Evolutionary conservation across 2,329 filamentous ascomycete genomes (phyloP).

Genomic region (Colletotrichum tanaceti): DNA sequence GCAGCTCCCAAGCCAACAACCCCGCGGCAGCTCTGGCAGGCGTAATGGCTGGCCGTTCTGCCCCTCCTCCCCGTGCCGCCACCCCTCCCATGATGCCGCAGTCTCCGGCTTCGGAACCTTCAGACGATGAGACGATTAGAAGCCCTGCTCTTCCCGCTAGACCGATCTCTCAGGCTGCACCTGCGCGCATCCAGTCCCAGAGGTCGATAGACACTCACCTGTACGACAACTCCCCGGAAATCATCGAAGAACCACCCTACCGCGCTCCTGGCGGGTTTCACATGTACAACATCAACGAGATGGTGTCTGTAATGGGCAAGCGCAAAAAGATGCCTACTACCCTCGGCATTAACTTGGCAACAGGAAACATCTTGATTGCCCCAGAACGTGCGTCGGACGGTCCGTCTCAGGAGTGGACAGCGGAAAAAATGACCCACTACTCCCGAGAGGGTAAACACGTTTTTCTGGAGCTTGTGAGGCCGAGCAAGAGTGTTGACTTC

Average conservation of each 20-base stretch:
- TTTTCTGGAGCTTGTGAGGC: slow-evolving; percentile 90
- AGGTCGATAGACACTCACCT: slow-evolving; percentile 42
- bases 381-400: slow-evolving; percentile 87
- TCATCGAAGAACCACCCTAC: slow-evolving; percentile 43
- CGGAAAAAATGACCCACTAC: slow-evolving; percentile 96
- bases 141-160: slow-evolving; percentile 55
- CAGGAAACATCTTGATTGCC: slow-evolving; percentile 89
- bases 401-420: slow-evolving; percentile 90
- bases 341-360: slow-evolving; percentile 89
- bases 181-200: slow-evolving; percentile 43
- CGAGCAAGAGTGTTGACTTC: slow-evolving; percentile 95
- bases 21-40: slow-evolving; percentile 67
- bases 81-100: slow-evolving; percentile 59
- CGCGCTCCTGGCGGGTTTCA: slow-evolving; percentile 80
- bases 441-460: slow-evolving; percentile 98
- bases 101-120: slow-evolving; percentile 43
- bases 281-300: slow-evolving; percentile 96
- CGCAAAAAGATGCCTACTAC: slow-evolving; percentile 99
- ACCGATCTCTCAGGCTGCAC: slow-evolving; percentile 44
- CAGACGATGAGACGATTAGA: slow-evolving; percentile 48
- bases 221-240: slow-evolving; percentile 44
- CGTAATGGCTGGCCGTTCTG: slow-evolving; percentile 63
- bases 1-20: slow-evolving; percentile 50
- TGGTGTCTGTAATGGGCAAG: slow-evolving; percentile 96
- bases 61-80: slow-evolving; percentile 51